These are phyloP conservation scores for Pyrus pyrifolia DNA, from an alignment of 306 rosid species.

Conservation along the genomic window DNA sequence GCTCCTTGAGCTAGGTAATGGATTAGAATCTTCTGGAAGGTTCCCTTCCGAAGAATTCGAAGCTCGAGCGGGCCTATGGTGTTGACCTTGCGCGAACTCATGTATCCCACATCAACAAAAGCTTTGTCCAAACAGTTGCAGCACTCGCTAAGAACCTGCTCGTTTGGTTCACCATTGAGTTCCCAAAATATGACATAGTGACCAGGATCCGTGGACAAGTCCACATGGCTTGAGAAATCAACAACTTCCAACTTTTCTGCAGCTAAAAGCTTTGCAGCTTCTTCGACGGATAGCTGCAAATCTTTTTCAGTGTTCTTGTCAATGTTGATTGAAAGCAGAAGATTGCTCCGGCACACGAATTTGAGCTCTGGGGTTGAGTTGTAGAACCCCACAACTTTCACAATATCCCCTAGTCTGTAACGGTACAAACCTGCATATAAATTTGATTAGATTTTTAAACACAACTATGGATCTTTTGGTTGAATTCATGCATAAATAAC, in stretches of 20 bases:
- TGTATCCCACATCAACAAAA: constrained; percentile 69
- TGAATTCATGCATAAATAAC: neutral
- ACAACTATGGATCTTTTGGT: neutral
- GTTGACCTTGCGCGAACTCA: constrained; percentile 53
- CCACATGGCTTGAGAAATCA: constrained; percentile 71
- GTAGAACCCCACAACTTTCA: constrained; percentile 69
- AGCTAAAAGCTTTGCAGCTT: constrained; percentile 45
- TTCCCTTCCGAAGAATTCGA: constrained; percentile 56
- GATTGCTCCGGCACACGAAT: constrained; percentile 56
- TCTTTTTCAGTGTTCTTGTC: constrained; percentile 92
- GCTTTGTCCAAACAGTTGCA: constrained; percentile 64
- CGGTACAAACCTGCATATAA: constrained; percentile 64
- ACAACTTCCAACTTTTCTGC: constrained; percentile 65
- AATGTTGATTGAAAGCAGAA: constrained; percentile 62
- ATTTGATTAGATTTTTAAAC: neutral
- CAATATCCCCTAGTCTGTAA: constrained; percentile 77
- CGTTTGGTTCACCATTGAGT: constrained; percentile 60
- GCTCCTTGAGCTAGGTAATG: constrained; percentile 55
- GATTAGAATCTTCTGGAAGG: constrained; percentile 66
- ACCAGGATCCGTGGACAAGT: constrained; percentile 59
- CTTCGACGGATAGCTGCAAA: constrained; percentile 64
- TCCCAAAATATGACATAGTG: constrained; percentile 90
- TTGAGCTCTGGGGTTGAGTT: constrained; percentile 73
- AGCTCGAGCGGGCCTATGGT: constrained; percentile 68
- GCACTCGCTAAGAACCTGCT: constrained; percentile 60